Conservation (phyloP, 78 protist species). For the Tieghemostelium lacteum region DNA sequence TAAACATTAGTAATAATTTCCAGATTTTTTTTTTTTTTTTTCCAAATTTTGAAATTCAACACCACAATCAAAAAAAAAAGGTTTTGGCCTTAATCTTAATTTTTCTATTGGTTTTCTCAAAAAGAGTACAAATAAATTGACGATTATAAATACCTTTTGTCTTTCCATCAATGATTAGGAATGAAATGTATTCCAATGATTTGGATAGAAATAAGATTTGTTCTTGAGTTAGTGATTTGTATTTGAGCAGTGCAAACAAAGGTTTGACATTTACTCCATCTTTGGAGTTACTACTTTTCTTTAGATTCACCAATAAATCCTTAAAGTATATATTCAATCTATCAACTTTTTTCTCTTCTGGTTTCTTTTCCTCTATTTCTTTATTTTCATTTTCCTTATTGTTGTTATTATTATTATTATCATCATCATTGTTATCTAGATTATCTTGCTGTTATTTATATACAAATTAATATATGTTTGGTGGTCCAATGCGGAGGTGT, state of each 20-base stretch:
- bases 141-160: slow-evolving; percentile 9
- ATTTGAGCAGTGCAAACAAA: not conserved
- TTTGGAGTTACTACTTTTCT: not conserved
- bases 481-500: no score
- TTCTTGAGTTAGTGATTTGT: not conserved
- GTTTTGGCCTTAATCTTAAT: no score
- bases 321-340: slow-evolving; percentile 16
- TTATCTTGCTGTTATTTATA: not conserved
- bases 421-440: not conserved
- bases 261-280: not conserved
- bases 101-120: no score
- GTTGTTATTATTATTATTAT: slow-evolving; percentile 8
- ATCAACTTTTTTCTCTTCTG: not conserved
- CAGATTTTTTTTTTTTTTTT: no score
- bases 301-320: slow-evolving; percentile 4
- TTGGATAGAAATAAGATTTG: slow-evolving; percentile 20
- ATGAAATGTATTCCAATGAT: slow-evolving; percentile 37
- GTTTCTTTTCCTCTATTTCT: not conserved
- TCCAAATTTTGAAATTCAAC: no score
- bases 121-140: not conserved
- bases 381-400: not conserved
- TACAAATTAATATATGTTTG: no score
- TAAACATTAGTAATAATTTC: not conserved
- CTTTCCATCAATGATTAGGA: slow-evolving; percentile 31
- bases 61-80: no score